These are phyloP conservation scores for Rhypophila decipiens DNA, from an alignment of 495 filamentous ascomycete species.

Conservation along the genomic window DNA sequence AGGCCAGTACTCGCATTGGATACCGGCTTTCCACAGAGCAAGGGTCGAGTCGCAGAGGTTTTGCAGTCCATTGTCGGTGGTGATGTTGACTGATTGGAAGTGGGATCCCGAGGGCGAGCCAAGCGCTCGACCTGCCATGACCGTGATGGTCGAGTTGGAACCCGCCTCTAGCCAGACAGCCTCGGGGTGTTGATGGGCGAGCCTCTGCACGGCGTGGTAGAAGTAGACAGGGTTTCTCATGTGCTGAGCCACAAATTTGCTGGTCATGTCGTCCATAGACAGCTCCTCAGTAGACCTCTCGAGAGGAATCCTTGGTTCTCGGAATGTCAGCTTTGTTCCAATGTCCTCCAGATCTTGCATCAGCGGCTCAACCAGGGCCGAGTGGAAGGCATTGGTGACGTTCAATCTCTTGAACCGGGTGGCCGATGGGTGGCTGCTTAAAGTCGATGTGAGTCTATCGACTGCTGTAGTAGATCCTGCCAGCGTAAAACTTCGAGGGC, in stretches of 20 bases:
- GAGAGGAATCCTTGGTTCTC: slow-evolving; percentile 7
- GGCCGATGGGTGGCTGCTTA: slow-evolving; percentile 7
- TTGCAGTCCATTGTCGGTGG: slow-evolving; percentile 19
- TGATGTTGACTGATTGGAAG: slow-evolving; percentile 43
- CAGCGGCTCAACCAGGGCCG: slow-evolving; percentile 35
- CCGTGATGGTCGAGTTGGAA: slow-evolving; percentile 41
- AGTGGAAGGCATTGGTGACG: slow-evolving; percentile 51
- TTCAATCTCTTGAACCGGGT: slow-evolving; percentile 34
- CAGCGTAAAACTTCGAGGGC: slow-evolving; percentile 15
- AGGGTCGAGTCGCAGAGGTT: slow-evolving; percentile 37
- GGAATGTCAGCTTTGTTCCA: slow-evolving; percentile 8
- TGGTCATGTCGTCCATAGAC: slow-evolving; percentile 34
- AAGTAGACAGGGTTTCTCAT: slow-evolving; percentile 48
- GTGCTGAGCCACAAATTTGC: slow-evolving; percentile 36
- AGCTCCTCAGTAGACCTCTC: slow-evolving; percentile 14
- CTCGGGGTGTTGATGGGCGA: slow-evolving; percentile 25
- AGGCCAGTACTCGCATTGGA: slow-evolving; percentile 40
- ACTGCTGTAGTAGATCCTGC: slow-evolving; percentile 33
- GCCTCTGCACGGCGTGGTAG: slow-evolving; percentile 37
- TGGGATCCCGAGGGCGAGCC: background rate
- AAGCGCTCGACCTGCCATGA: slow-evolving; percentile 31
- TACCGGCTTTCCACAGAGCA: slow-evolving; percentile 41
- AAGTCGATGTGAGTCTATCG: slow-evolving; percentile 32
- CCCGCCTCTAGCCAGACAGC: slow-evolving; percentile 50
- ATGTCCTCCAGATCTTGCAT: slow-evolving; percentile 18